These are phyloP conservation scores for Suhomyces prunicola DNA, from an alignment of 805 yeast genomes.

Conservation along the genomic window DNA sequence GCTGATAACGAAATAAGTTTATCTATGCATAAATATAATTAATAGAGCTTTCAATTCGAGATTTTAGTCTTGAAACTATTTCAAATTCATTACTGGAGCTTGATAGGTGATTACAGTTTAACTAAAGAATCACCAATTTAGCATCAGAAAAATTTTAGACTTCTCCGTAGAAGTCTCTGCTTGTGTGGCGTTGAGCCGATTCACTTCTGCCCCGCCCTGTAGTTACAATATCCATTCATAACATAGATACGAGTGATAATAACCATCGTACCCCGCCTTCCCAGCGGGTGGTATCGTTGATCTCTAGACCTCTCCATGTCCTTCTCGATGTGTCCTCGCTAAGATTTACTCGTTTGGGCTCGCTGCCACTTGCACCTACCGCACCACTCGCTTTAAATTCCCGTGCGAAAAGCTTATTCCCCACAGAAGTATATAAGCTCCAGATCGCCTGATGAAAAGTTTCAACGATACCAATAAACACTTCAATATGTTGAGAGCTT, in stretches of 20 bases:
- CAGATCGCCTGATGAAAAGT: not conserved
- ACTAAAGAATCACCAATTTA: not conserved
- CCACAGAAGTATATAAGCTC: not conserved
- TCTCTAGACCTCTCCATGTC: not conserved
- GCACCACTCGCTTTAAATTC: not conserved
- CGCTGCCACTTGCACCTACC: not conserved
- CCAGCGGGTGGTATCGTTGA: not conserved
- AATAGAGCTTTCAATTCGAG: too few relatives aligned
- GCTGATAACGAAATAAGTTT: too few relatives aligned
- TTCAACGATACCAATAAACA: not conserved
- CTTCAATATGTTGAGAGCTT: slow-evolving; percentile 19
- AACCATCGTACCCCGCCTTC: not conserved
- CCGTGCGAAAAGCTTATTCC: not conserved
- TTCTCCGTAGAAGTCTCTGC: not conserved
- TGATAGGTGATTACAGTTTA: not conserved
- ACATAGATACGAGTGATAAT: too few relatives aligned
- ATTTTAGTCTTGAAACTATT: not conserved
- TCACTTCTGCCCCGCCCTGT: not conserved
- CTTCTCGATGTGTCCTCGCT: not conserved
- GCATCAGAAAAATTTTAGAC: too few relatives aligned
- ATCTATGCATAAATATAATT: too few relatives aligned
- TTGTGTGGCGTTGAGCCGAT: not conserved
- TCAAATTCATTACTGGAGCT: not conserved
- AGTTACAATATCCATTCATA: too few relatives aligned
- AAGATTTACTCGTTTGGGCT: not conserved